Conservation (phyloP, 2,329 filamentous ascomycete species). For the Phialocephala sp. region DNA sequence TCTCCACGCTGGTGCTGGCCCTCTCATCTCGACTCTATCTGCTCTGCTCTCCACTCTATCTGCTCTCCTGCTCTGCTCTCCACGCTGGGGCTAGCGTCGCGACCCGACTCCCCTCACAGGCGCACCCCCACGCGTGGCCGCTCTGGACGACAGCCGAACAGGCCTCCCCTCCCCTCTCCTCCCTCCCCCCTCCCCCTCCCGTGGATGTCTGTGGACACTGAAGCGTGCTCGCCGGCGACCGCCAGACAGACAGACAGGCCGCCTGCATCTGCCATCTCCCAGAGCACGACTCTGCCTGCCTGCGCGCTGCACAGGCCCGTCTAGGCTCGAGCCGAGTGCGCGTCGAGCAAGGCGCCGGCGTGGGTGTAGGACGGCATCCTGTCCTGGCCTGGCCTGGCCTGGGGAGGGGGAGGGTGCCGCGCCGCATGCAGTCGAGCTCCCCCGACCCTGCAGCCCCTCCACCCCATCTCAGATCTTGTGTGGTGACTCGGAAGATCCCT, state of each 20-base stretch:
- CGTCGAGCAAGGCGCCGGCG: not conserved
- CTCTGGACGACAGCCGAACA: not conserved
- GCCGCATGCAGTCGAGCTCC: slow-evolving; percentile 18
- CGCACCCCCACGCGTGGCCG: slow-evolving; percentile 6
- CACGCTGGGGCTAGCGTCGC: not conserved
- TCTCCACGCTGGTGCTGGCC: not conserved
- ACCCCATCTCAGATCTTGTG: slow-evolving; percentile 36
- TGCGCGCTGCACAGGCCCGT: no score
- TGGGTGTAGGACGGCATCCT: not conserved
- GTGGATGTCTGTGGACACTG: not conserved
- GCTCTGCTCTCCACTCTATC: not conserved
- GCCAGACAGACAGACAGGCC: not conserved
- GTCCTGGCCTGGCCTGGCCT: no score
- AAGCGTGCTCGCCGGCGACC: not conserved
- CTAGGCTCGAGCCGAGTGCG: not conserved
- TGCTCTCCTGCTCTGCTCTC: no score
- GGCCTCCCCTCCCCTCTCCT: not conserved
- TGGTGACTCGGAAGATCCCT: slow-evolving; percentile 41
- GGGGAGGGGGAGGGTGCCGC: slow-evolving; percentile 7
- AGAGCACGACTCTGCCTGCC: not conserved
- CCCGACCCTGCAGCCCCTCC: slow-evolving; percentile 12
- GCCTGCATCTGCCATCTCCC: not conserved
- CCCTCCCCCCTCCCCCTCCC: not conserved
- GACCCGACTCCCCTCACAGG: not conserved
- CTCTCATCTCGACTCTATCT: not conserved